Conservation (phyloP, 768 basidiomycete species). For the Lactifluus echinatus region DNA sequence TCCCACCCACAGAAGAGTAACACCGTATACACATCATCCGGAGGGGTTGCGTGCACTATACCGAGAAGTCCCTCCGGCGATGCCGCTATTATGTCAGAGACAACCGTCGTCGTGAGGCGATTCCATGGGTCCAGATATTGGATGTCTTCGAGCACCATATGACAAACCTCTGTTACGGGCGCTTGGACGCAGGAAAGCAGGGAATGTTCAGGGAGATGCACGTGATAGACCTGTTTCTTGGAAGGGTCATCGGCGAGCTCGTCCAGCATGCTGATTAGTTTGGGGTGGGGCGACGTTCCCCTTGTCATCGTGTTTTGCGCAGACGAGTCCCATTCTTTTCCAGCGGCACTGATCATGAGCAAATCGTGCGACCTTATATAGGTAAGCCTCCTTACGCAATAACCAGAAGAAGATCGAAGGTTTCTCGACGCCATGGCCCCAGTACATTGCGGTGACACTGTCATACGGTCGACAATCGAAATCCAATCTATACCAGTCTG, state of each 20-base stretch:
- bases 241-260: not conserved
- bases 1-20: not conserved
- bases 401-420: not conserved
- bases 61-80: not conserved
- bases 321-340: constrained; percentile 5
- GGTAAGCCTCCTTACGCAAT: not conserved
- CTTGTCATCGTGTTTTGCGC: not conserved
- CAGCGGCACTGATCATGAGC: not conserved
- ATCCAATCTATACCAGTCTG: not conserved
- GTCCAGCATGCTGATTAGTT: not conserved
- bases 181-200: not conserved
- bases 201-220: not conserved
- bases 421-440: not conserved
- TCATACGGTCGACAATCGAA: not conserved
- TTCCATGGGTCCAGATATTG: not conserved
- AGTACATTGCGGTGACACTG: not conserved
- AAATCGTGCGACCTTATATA: not conserved
- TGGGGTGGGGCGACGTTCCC: not conserved
- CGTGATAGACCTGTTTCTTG: not conserved
- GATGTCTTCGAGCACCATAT: not conserved
- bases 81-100: not conserved
- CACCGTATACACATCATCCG: not conserved
- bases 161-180: not conserved
- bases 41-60: not conserved
- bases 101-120: not conserved